Percentiles rank a stretch among this genome's conserved stretches.
Evolutionary conservation across 306 rosid species (phyloP).

Genomic region (Quercus berberidifolia): DNA sequence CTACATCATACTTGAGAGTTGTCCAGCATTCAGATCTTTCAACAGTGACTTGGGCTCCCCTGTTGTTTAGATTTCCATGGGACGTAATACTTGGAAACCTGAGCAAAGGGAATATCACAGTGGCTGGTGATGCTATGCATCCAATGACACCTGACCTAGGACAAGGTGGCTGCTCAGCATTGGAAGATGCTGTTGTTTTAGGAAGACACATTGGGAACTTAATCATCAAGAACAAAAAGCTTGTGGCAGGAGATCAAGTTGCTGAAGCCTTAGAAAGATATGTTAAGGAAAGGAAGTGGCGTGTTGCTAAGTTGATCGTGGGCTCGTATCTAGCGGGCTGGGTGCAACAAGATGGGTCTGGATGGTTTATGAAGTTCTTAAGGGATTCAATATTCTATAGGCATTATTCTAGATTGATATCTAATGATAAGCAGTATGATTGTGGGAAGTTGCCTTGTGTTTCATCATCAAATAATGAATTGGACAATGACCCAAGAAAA

Average conservation of each 20-base stretch:
- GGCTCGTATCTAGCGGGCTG: slow-evolving; percentile 17
- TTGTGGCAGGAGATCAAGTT: neutral
- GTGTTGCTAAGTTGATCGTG: neutral
- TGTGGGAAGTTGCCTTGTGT: slow-evolving; percentile 25
- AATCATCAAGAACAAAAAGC: neutral
- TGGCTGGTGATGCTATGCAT: slow-evolving; percentile 24
- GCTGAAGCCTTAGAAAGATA: neutral
- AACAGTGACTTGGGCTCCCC: slow-evolving; percentile 1
- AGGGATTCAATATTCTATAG: slow-evolving; percentile 12
- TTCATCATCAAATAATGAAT: neutral
- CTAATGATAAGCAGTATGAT: neutral
- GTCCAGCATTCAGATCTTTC: slow-evolving; percentile 16
- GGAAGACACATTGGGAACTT: neutral
- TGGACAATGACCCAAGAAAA: too few relatives aligned
- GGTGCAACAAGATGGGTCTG: slow-evolving; percentile 13
- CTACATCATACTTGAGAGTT: neutral
- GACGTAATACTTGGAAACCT: slow-evolving; percentile 6
- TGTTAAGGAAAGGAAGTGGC: slow-evolving; percentile 28
- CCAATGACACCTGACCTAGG: slow-evolving; percentile 24
- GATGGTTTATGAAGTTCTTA: slow-evolving; percentile 11
- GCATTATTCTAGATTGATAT: neutral
- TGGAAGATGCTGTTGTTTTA: slow-evolving; percentile 23
- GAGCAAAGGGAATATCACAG: slow-evolving; percentile 7
- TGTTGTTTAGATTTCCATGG: slow-evolving; percentile 20
- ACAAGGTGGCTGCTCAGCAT: slow-evolving; percentile 5